Base-by-base conservation (phyloP, 306 rosid genomes). In the Lagenaria siceraria region DNA sequence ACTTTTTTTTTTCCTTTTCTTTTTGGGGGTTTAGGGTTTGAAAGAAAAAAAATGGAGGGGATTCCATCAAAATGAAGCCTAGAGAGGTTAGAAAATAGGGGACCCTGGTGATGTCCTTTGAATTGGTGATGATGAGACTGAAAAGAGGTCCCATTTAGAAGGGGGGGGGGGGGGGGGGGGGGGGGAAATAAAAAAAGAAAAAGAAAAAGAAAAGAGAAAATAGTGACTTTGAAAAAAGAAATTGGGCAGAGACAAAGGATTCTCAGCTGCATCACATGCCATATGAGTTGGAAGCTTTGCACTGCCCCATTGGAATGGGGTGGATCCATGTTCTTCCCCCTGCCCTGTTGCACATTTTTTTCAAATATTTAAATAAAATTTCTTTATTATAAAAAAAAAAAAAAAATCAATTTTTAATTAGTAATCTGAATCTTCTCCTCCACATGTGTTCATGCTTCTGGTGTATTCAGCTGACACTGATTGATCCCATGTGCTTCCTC, bases 401-500 rank as follows among this genome's bases (percentile, higher is more conserved):
- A 69, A 59, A 25, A 19, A 68, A 59, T 14, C 53, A 79, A 29
- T 38, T 64, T 70, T 62, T 68, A 72, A 49, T 25, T 56, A 14
- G 25, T 73, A 73, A 77, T 75, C 81, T 82, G 82, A 87, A 89
- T 85, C 87, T 88, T 88, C 90, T 77, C 78, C 77, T 64, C 82
- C 93, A 87, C 87, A 82, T 87, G 96, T 81, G 74, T 77, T 81
- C 83, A 36, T 79, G 85, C 82, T 81, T 82, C 82, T 81, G 88
- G 80, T 77, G 65, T 59, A 74, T 81, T 90, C 87, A 75, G 74
- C 83, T 76, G 81, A 64, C 83, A 75, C 87, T 81, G 81, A 70
- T 73, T 29, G 77, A 68, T 79, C 81, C 87, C 92, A 89, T 87
- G 96, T 87, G 96, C 90, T 86, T 76, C 79, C 83, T 82, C 85